Evolutionary conservation across 2,329 filamentous ascomycete genomes (phyloP).

Genomic region (Aspergillus sojae): DNA sequence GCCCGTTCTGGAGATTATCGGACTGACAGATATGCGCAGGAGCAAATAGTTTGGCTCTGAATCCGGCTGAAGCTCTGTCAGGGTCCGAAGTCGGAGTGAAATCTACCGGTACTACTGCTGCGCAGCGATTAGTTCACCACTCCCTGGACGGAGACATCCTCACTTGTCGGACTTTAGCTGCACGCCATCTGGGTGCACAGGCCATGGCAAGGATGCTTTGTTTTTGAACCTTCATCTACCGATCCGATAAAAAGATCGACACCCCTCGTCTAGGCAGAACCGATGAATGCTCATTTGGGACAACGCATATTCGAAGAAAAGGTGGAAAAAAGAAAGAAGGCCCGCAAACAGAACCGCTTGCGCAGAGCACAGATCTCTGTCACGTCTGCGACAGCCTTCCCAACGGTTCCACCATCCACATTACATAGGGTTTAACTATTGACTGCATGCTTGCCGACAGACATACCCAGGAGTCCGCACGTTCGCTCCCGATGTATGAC

Average conservation of each 20-base stretch:
- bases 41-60: background rate
- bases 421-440: background rate
- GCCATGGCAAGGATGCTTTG: background rate
- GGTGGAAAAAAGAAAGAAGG: background rate
- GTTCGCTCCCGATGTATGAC: background rate
- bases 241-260: background rate
- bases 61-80: background rate
- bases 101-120: background rate
- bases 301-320: background rate
- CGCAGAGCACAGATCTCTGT: slow-evolving; percentile 2
- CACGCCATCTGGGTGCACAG: slow-evolving; percentile 6
- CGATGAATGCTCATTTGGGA: background rate
- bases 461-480: background rate
- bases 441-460: background rate
- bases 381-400: background rate
- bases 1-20: background rate
- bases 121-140: background rate
- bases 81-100: background rate
- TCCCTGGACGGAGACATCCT: background rate
- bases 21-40: background rate
- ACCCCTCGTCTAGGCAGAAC: background rate
- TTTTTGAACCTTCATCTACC: background rate
- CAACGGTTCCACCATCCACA: background rate
- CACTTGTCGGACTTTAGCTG: slow-evolving; percentile 7
- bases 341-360: background rate